These are phyloP conservation scores for Kickxella alabastrina DNA, from an alignment of 192 early-diverging fungal species.

Conservation along the genomic window DNA sequence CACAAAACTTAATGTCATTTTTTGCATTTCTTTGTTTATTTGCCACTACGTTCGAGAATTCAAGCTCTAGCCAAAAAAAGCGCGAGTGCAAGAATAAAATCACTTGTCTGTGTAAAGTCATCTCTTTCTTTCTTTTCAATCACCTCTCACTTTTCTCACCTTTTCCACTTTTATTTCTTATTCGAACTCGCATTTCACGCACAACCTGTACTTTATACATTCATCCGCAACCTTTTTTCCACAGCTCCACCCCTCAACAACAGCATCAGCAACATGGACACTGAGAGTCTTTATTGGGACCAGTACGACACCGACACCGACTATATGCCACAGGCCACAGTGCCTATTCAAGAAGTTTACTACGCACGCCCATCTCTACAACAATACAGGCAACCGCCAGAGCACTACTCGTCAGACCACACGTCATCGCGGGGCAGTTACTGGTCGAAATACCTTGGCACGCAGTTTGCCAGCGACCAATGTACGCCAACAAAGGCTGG, in stretches of 20 bases:
- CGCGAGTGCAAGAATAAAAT: background rate
- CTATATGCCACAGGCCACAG: slow-evolving; percentile 5
- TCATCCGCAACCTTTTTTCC: no score
- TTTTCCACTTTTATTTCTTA: background rate
- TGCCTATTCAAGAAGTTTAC: background rate
- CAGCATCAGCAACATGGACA: slow-evolving; percentile 9
- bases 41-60: no score
- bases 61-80: background rate
- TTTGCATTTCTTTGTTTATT: no score
- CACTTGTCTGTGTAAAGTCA: background rate
- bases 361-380: background rate
- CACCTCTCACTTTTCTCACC: background rate
- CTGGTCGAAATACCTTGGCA: slow-evolving; percentile 38
- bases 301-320: slow-evolving; percentile 25
- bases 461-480: slow-evolving; percentile 4
- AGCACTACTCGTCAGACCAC: background rate
- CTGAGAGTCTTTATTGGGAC: slow-evolving; percentile 44
- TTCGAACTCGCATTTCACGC: background rate
- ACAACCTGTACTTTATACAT: background rate
- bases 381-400: background rate
- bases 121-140: no score
- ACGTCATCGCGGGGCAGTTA: slow-evolving; percentile 43
- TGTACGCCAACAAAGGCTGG: slow-evolving; percentile 11
- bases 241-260: no score
- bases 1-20: no score